Conservation (phyloP, 192 early-diverging fungal species). For the Rhizoclosmatium globosum region DNA sequence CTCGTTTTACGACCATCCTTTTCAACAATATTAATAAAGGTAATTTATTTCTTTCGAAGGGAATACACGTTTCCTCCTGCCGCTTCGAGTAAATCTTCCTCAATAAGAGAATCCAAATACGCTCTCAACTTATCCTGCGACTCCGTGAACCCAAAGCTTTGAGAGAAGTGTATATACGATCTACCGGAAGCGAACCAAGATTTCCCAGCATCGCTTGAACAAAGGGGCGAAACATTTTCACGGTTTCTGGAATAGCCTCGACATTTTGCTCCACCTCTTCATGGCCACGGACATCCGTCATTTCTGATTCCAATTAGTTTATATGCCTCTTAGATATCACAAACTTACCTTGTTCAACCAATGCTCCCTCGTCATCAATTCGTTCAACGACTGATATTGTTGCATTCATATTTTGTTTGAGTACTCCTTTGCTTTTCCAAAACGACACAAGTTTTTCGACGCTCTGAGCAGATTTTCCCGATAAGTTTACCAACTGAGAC, state of each 20-base stretch:
- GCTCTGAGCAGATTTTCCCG: background rate
- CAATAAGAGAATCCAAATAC: slow-evolving; percentile 20
- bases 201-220: slow-evolving; percentile 66
- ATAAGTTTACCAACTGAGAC: background rate
- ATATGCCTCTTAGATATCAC: too few relatives aligned
- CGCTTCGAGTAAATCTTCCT: slow-evolving; percentile 13
- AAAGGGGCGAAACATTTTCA: slow-evolving; percentile 44
- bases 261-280: background rate
- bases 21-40: background rate
- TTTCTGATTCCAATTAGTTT: too few relatives aligned
- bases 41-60: slow-evolving; percentile 9
- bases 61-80: background rate
- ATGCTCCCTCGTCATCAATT: background rate
- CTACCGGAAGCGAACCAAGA: slow-evolving; percentile 61
- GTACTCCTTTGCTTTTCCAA: slow-evolving; percentile 15
- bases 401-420: background rate
- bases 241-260: background rate
- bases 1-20: background rate
- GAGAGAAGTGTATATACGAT: slow-evolving; percentile 62
- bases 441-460: slow-evolving; percentile 6
- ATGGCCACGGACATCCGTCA: background rate
- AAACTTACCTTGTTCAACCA: background rate
- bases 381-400: background rate
- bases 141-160: slow-evolving; percentile 45
- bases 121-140: background rate